Evolutionary conservation across 164 flowering plant genomes (phyloP).

Genomic region (Piper longum): DNA sequence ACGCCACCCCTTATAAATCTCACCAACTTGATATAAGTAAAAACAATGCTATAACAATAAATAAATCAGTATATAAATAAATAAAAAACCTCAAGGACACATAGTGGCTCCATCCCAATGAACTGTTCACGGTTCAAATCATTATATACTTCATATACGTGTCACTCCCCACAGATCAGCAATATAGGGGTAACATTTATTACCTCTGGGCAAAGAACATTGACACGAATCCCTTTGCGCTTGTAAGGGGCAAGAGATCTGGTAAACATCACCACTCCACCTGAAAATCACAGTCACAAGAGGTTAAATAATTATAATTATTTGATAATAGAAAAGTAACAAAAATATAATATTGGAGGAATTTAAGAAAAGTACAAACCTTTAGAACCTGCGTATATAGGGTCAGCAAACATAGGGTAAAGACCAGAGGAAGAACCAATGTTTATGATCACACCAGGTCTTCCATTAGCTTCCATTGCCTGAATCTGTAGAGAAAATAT

Average conservation of each 20-base stretch:
- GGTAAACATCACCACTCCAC: conserved; percentile 82
- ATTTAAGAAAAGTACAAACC: conserved; percentile 30
- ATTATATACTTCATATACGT: no score
- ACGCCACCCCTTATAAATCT: neutral
- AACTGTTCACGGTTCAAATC: neutral
- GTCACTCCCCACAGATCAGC: no score
- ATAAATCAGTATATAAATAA: no score
- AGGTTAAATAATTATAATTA: neutral
- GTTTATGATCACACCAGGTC: conserved; percentile 79
- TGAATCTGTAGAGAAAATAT: conserved; percentile 36
- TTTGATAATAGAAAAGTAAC: neutral
- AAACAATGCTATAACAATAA: no score
- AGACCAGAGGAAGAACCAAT: conserved; percentile 89
- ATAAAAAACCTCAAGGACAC: neutral
- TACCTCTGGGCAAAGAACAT: conserved; percentile 98
- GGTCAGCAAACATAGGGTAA: conserved; percentile 63
- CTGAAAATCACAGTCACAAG: conserved; percentile 22
- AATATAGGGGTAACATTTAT: neutral
- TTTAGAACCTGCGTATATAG: conserved; percentile 72
- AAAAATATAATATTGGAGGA: neutral
- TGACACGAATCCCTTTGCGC: conserved; percentile 69
- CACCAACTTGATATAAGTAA: neutral
- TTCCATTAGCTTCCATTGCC: conserved; percentile 42
- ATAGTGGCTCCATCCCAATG: neutral
- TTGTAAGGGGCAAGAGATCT: conserved; percentile 66